phyloP scores from a whole-genome alignment of 176 grass and related monocot genomes.

The Poa annua region DNA sequence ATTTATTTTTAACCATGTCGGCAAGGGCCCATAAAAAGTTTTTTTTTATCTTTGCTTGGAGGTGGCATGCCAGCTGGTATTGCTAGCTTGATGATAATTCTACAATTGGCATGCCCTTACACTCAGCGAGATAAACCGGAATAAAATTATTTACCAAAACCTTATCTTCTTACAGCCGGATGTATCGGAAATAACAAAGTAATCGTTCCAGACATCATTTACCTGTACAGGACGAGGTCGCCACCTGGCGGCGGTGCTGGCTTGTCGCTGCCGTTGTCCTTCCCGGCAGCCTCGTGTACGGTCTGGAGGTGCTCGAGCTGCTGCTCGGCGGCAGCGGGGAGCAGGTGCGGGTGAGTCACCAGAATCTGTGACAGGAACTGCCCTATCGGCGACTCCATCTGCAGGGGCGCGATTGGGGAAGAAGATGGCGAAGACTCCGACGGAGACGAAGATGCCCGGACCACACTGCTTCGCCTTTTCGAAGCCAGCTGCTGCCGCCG shows the following conservation, averaged over 20 bases:
- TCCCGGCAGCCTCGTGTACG: slow-evolving; percentile 51
- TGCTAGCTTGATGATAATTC: slow-evolving; percentile 29
- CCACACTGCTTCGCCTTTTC: slow-evolving; percentile 46
- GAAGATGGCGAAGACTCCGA: slow-evolving; percentile 50
- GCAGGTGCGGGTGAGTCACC: slow-evolving; percentile 83
- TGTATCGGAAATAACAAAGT: slow-evolving; percentile 9
- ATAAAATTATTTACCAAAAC: slow-evolving; percentile 27
- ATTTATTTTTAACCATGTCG: not conserved
- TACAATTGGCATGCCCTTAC: slow-evolving; percentile 16
- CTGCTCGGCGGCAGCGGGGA: slow-evolving; percentile 83
- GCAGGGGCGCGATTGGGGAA: slow-evolving; percentile 78
- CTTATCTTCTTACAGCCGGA: not conserved
- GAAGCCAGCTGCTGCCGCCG: slow-evolving; percentile 48
- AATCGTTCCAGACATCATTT: slow-evolving; percentile 22
- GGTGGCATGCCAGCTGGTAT: slow-evolving; percentile 6
- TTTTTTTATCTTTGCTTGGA: slow-evolving; percentile 27
- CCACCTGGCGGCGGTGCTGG: slow-evolving; percentile 52
- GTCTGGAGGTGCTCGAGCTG: slow-evolving; percentile 95
- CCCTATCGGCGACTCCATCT: slow-evolving; percentile 84
- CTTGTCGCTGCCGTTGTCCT: slow-evolving; percentile 54
- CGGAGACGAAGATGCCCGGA: slow-evolving; percentile 58
- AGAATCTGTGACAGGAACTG: slow-evolving; percentile 91
- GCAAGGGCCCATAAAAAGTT: not conserved
- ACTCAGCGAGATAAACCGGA: not conserved
- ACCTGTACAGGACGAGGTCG: slow-evolving; percentile 95